Evolutionary conservation across 2,329 filamentous ascomycete species (phyloP).

Genomic region (Sporothrix curviconia): DNA sequence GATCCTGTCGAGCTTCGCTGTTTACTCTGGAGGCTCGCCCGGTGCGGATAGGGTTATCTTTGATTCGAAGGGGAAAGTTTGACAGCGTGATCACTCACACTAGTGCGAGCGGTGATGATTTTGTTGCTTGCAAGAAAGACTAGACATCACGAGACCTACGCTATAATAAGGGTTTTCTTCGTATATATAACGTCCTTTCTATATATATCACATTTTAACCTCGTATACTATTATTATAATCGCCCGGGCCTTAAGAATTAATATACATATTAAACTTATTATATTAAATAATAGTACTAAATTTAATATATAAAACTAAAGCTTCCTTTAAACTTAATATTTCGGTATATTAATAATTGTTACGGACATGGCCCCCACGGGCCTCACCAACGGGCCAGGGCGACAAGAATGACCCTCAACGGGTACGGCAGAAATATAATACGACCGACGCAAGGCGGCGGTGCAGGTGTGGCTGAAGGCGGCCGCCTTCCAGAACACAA

Average conservation of each 20-base stretch:
- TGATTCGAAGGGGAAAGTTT: constrained; percentile 44
- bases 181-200: not conserved
- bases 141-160: too few species aligned
- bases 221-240: not conserved
- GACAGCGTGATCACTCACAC: constrained; percentile 60
- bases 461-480: too few species aligned
- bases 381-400: too few species aligned
- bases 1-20: constrained; percentile 29
- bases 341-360: not conserved
- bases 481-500: too few species aligned
- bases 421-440: too few species aligned
- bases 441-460: too few species aligned
- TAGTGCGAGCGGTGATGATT: constrained; percentile 55
- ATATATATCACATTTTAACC: not conserved
- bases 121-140: constrained; percentile 46
- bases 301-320: not conserved
- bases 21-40: constrained; percentile 47
- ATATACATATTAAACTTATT: not conserved
- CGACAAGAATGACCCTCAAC: too few species aligned
- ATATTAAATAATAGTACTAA: not conserved
- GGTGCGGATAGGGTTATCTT: constrained; percentile 59
- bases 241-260: not conserved
- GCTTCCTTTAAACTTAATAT: too few species aligned
- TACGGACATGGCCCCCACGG: too few species aligned
- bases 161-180: too few species aligned